Evolutionary conservation across 2,329 filamentous ascomycete genomes (phyloP), one percentile per base, ranked within the genome.

Genomic region (Fusarium luffae): DNA sequence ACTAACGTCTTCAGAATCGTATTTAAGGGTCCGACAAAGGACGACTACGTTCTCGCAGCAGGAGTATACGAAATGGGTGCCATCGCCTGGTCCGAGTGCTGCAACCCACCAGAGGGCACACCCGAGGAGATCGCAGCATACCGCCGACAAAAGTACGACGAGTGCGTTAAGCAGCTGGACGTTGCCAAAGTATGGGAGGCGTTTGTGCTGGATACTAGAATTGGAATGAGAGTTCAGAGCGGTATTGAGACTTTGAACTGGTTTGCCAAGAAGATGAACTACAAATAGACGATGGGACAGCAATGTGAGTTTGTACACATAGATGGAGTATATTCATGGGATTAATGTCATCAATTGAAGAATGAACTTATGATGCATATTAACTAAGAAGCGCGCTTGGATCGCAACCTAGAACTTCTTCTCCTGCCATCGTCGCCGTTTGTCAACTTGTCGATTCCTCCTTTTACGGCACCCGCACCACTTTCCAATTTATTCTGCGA

Each of bases 1-100:
- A n/a, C 69, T 73, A 51, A 72, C 55, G 2, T 12, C 0, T 59
- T 1, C 46, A 89, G 88, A 49, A 70, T 79, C 2, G 74, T 79
- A 14, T 89, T 90, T 77, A 90, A 87, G 68, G 90, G 90, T 4
- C 74, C 82, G 1, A 83, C 86, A 3, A 89, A 85, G 60, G 92
- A 94, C 62, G 90, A 92, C 73, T 94, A 92, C 82, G 84, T 89
- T 12, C 83, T 87, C 9, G 93, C 95, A 0, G 88, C 90, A 1
- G 93, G 92, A 2, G 85, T 93, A 70, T 98, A 98, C 79, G 96
- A 99, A 80, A 88, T 96, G 83, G 94, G 90, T 0, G 93, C 92
- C 10, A 88, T 93, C 57, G 83, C 90, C 2, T 99, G 95, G 94
- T 85, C 87, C 60, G 91, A 95, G 74, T 85, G 83, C 54, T 85